Percentiles rank a stretch among this genome's conserved stretches.
phyloP scores from a whole-genome alignment of 768 basidiomycete genomes.

The Leccinum uliginosum region DNA sequence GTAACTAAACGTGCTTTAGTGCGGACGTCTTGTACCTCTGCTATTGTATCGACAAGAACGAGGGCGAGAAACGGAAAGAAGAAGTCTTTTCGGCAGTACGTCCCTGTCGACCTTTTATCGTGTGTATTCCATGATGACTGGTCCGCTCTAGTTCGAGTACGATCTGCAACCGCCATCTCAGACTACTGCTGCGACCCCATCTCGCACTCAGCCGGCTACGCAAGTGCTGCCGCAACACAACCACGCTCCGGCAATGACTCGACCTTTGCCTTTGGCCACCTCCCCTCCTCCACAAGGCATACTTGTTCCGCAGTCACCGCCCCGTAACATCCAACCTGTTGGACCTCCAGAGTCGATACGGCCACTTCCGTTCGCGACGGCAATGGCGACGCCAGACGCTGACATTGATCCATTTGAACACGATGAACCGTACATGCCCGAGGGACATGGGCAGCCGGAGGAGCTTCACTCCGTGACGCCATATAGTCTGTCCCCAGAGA shows the following conservation, averaged over 20 bases:
- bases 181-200: conserved; percentile 12
- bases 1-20: conserved; percentile 27
- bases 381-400: conserved; percentile 20
- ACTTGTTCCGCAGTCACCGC: conserved; percentile 10
- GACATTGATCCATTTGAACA: conserved; percentile 34
- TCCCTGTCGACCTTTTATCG: background rate
- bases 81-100: conserved; percentile 56
- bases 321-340: conserved; percentile 1
- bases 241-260: conserved; percentile 6
- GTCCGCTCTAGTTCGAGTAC: conserved; percentile 37
- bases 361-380: conserved; percentile 12
- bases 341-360: conserved; percentile 12
- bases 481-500: conserved; percentile 26
- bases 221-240: conserved; percentile 11
- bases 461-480: conserved; percentile 19
- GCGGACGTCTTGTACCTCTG: conserved; percentile 66
- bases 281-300: conserved; percentile 13
- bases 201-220: conserved; percentile 6
- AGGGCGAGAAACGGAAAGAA: conserved; percentile 44
- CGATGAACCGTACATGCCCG: conserved; percentile 21
- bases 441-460: conserved; percentile 14
- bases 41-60: conserved; percentile 59
- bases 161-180: conserved; percentile 26
- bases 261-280: conserved; percentile 3
- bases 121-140: conserved; percentile 2